phyloP scores from a whole-genome alignment of 225 moss, liverwort and hornwort genomes.

The Ulota crispa region DNA sequence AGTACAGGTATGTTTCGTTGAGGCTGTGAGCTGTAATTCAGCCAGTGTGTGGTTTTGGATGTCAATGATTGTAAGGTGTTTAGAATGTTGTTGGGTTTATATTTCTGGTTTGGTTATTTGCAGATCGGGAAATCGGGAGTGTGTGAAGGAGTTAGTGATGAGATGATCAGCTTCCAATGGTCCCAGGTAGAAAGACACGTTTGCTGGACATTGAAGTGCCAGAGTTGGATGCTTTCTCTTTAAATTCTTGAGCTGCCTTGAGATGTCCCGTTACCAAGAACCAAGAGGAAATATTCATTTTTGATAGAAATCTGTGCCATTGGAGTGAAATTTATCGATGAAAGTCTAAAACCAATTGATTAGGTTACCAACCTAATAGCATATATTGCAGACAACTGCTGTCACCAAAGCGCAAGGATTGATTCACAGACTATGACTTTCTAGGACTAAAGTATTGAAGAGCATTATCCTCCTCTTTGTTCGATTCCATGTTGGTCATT shows the following conservation, averaged over 20 bases:
- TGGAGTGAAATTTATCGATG: background rate
- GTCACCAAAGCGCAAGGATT: conserved; percentile 1
- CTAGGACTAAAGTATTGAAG: background rate
- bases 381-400: background rate
- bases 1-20: conserved; percentile 56
- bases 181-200: conserved; percentile 18
- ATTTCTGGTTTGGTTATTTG: conserved; percentile 13
- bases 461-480: background rate
- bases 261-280: background rate
- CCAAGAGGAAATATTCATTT: conserved; percentile 11
- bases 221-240: conserved; percentile 6
- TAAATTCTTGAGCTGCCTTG: conserved; percentile 11
- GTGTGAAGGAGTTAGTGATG: conserved; percentile 96
- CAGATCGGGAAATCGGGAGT: conserved; percentile 77
- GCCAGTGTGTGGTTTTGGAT: background rate
- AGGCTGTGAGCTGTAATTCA: conserved; percentile 8
- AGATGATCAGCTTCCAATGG: conserved; percentile 41
- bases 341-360: conserved; percentile 3
- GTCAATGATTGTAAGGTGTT: background rate
- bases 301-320: conserved; percentile 21
- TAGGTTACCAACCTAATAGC: background rate
- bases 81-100: conserved; percentile 3
- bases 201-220: conserved; percentile 14
- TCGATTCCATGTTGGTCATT: background rate
- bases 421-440: background rate